A percentile compares a stretch with the other conserved stretches of the same genome.
Evolutionary conservation across 495 filamentous ascomycete species (phyloP).

Genomic region (Neurospora hispaniola): DNA sequence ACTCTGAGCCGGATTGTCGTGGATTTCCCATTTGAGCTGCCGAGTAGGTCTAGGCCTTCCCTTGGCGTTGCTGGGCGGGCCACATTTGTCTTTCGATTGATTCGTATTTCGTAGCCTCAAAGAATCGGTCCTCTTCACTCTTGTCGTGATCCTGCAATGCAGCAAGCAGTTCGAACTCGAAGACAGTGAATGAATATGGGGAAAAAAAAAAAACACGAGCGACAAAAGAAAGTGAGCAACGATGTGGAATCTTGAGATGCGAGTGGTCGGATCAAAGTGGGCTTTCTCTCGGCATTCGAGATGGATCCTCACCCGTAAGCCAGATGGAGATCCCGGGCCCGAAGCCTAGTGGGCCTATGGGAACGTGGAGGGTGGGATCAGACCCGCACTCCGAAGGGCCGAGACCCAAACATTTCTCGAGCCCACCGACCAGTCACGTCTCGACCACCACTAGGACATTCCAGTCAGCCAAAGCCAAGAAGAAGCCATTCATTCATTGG

Average conservation of each 20-base stretch:
- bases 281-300: background rate
- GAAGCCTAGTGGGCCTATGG: background rate
- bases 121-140: background rate
- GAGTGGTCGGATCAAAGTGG: background rate
- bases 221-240: background rate
- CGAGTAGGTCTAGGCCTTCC: background rate
- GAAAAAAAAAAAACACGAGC: background rate
- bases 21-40: background rate
- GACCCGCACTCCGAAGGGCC: background rate
- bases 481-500: background rate
- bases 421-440: background rate
- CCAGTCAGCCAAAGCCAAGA: background rate
- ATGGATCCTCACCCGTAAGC: background rate
- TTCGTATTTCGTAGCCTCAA: background rate
- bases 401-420: background rate
- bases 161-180: background rate
- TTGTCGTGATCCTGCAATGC: background rate
- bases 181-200: background rate
- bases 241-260: background rate
- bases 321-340: background rate
- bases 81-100: background rate
- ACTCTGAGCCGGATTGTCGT: background rate
- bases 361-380: background rate
- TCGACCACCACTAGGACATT: background rate
- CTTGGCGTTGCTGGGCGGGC: background rate